phyloP scores from a whole-genome alignment of 495 filamentous ascomycete genomes.

The Filosporella fistucella region DNA sequence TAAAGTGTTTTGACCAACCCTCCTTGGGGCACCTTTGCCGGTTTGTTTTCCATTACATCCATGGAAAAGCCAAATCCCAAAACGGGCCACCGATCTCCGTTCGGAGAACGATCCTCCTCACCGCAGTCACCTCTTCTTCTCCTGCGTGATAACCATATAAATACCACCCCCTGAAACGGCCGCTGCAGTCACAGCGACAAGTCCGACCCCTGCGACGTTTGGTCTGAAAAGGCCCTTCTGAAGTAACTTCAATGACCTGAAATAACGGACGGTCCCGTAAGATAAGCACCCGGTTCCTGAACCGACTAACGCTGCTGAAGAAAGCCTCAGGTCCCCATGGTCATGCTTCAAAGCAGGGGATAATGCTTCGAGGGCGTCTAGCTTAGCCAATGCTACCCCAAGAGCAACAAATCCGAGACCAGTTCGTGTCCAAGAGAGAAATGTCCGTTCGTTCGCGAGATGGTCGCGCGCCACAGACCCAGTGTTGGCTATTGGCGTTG shows the following conservation, averaged over 20 bases:
- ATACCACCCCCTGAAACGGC: conserved; percentile 7
- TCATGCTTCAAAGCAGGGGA: conserved; percentile 10
- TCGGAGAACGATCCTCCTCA: background rate
- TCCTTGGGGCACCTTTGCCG: too few species aligned
- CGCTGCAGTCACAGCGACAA: conserved; percentile 9
- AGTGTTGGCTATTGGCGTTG: conserved; percentile 17
- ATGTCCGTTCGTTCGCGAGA: conserved; percentile 51
- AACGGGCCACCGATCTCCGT: background rate
- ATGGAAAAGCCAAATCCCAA: too few species aligned
- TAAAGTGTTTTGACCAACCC: too few species aligned
- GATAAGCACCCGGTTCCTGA: conserved; percentile 11
- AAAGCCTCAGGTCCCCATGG: conserved; percentile 10
- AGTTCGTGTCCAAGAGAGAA: conserved; percentile 47
- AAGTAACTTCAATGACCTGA: conserved; percentile 6
- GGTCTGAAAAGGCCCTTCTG: conserved; percentile 14
- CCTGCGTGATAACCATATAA: conserved; percentile 9
- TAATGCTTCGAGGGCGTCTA: conserved; percentile 12
- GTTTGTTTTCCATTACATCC: too few species aligned
- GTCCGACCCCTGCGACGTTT: conserved; percentile 8
- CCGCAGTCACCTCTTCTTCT: background rate
- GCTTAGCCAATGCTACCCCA: conserved; percentile 32
- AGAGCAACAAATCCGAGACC: conserved; percentile 50
- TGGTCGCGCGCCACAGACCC: conserved; percentile 38
- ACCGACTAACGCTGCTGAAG: conserved; percentile 10
- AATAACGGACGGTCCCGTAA: conserved; percentile 14